Conservation (phyloP, 106 monocot species). For the Iris macrosiphon region DNA sequence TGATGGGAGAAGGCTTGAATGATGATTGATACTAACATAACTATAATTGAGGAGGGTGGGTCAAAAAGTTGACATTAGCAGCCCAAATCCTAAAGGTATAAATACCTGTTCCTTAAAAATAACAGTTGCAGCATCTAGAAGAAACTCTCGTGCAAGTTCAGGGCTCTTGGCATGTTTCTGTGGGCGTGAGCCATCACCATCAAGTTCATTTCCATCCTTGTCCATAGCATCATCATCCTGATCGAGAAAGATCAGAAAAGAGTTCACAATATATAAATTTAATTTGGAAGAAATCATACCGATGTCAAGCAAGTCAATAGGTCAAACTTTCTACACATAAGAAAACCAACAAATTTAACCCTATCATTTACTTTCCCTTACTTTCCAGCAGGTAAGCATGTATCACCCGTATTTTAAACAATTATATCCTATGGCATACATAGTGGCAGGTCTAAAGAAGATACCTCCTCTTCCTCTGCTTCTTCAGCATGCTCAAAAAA, state of each 20-base stretch:
- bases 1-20: neutral
- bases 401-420: neutral
- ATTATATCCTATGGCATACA: neutral
- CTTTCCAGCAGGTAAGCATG: neutral
- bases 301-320: neutral
- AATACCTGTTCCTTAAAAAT: slow-evolving; percentile 98
- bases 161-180: slow-evolving; percentile 99
- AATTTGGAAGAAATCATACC: too few relatives aligned
- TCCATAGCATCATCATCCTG: slow-evolving; percentile 95
- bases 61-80: neutral
- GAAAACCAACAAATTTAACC: too few relatives aligned
- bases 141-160: slow-evolving; percentile 97
- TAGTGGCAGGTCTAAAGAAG: neutral
- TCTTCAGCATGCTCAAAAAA: slow-evolving; percentile 99
- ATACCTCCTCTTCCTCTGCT: slow-evolving; percentile 98
- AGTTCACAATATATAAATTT: neutral
- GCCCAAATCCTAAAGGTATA: neutral
- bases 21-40: neutral
- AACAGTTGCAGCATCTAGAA: slow-evolving; percentile 93
- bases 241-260: neutral
- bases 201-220: slow-evolving; percentile 83
- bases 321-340: too few relatives aligned
- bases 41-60: neutral
- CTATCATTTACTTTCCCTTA: too few relatives aligned
- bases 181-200: slow-evolving; percentile 68